Base-by-base conservation (phyloP, 78 protist species). In the Bigelowiella natans region DNA sequence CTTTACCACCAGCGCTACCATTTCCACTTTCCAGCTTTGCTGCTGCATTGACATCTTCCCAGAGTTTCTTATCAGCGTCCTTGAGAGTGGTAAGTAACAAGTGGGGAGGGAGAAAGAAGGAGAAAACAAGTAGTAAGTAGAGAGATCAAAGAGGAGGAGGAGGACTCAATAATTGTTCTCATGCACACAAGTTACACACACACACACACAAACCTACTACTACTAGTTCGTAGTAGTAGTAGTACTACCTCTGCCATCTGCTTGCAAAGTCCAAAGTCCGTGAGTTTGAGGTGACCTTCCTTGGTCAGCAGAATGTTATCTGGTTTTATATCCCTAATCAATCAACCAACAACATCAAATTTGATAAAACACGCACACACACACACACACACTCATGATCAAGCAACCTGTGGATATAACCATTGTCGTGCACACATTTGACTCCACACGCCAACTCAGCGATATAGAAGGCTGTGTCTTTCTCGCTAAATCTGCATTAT, bases 261-360 rank as follows among this genome's bases (percentile, higher is more conserved):
- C 11, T 85, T 85, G 51, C 51, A 34, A 11, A 85, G 38, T 11
- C 87, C 87, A 11, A 85, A 85, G 87, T 85, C 87, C 30, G 87
- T 85, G 11, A 85, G 87, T 37, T 85, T 85, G 36, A 85, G 36
- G 18, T 85, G 87, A 37, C 87, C 87, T 7, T 7, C 18, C 38
- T 11, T 11, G 11, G 87, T 18, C 30, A 85, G 7, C 37, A 85
- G 38, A 11, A 85, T 85, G 38, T 85, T 85, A 18, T 85, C 87
- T 11, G 87, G 87, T 11, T 85, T 85, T 11, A 85, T 37, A 85
- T 85, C 87, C 30, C 87, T 85, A 37, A 37, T 18, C 7, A 18
- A 85, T 37, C 7, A 37, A n/a, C n/a, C n/a, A n/a, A n/a, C n/a
- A n/a, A n/a, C 26, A 29, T 11, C 31, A 87, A 34, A 31, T 11